Evolutionary conservation across 2,329 filamentous ascomycete species (phyloP).

Genomic region (Diaporthe vaccinii): DNA sequence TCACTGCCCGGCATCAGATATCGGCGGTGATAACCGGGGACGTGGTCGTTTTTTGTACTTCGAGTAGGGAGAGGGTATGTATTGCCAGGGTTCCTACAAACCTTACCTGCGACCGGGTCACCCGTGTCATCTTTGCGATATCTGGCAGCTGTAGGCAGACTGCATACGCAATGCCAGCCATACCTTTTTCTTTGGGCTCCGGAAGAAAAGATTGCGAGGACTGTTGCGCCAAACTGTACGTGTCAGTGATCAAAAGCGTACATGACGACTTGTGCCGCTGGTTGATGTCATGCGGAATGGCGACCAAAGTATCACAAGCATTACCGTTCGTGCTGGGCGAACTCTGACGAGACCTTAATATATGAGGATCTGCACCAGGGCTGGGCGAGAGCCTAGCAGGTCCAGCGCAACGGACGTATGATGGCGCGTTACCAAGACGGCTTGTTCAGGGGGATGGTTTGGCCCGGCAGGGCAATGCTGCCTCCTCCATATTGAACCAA

Average conservation of each 20-base stretch:
- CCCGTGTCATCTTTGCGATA: neutral
- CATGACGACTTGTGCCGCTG: neutral
- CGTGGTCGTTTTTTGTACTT: neutral
- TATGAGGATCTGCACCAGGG: conserved; percentile 28
- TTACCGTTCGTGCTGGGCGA: neutral
- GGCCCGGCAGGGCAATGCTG: conserved; percentile 2
- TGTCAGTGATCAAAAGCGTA: neutral
- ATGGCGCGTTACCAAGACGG: neutral
- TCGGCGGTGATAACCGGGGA: neutral
- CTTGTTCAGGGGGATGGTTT: conserved; percentile 7
- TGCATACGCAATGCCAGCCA: neutral
- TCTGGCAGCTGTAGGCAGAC: neutral
- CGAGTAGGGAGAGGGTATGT: neutral
- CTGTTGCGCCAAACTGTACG: neutral
- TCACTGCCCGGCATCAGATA: neutral
- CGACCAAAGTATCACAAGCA: neutral
- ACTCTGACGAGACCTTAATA: neutral
- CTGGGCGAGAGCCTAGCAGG: conserved; percentile 4
- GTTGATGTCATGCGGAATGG: neutral
- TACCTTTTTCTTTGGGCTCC: neutral
- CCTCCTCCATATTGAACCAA: neutral
- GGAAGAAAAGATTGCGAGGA: neutral
- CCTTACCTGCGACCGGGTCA: neutral
- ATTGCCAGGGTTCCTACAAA: neutral
- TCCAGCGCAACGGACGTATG: conserved; percentile 4